Base-by-base conservation (phyloP, 2,329 filamentous ascomycete species). In the Stagonosporopsis tanaceti region DNA sequence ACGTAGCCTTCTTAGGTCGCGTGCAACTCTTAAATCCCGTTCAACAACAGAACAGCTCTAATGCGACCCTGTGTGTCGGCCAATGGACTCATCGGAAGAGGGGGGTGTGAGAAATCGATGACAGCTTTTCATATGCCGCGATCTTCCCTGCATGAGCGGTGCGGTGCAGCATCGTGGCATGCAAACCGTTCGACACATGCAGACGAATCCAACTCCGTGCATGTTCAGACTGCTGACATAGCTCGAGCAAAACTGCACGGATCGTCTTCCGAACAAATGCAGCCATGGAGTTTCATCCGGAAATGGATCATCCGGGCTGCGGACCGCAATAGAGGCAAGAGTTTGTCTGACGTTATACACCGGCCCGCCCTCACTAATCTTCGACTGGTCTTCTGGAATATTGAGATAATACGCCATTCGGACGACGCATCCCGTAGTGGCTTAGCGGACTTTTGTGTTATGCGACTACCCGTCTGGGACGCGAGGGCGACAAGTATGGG, bases 241-340 rank as follows among this genome's bases (percentile, higher is more conserved):
- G 3, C 14, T 27, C 22, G 35, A 20, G 20, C 24, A 30, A 6
- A 4, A 44, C 15, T 52, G 54, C 47, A 48, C 28, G 42, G 40
- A 15, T 11, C 22, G 22, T 20, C 15, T 27, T 38, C 54, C 44
- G 48, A 47, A 34, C 25, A 8, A 30, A 17, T 44, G 32, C 28
- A 32, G 20, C 30, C 20, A 44, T 47, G 54, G 38, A 35, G 24
- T 38, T 48, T 38, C 41, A 47, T 38, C 8, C 30, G 47, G 17
- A 30, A 24, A 25, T 42, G 17, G 42, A 39, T 14, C 41, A 39
- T 25, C 30, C 47, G 37, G 27, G 47, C 54, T 52, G 44, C 38
- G 42, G 54, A 47, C 54, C 54, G 42, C 54, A 57, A 42, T 47
- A 48, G 24, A 32, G 45, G 39, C 40, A 46, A 41, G 28, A 37